Conservation (phyloP, 129 eudicot species). For the Flaveria brownii region DNA sequence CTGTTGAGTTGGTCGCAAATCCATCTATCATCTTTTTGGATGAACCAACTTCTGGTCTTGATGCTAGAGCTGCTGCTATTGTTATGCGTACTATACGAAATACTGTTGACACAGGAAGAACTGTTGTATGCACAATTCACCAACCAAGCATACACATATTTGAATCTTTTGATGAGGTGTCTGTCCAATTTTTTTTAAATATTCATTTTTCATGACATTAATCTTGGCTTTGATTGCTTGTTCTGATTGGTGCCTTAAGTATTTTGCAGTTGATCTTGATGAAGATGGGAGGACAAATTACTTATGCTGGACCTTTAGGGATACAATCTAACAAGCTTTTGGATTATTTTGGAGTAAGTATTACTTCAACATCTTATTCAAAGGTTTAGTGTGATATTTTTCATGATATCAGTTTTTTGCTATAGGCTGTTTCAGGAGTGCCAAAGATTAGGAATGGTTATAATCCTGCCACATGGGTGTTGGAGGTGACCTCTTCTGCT, state of each 20-base stretch:
- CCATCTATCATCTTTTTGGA: constrained; percentile 39
- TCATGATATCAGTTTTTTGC: not conserved
- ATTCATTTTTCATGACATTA: not conserved
- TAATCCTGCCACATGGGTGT: constrained; percentile 86
- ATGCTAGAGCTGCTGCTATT: constrained; percentile 43
- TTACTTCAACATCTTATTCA: constrained; percentile 4
- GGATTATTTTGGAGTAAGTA: constrained; percentile 74
- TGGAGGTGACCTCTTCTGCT: constrained; percentile 50
- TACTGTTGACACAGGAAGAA: constrained; percentile 40
- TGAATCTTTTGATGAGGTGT: constrained; percentile 40
- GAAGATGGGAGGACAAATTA: constrained; percentile 84
- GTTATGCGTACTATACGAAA: constrained; percentile 41
- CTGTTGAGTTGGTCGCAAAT: constrained; percentile 37
- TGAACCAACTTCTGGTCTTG: constrained; percentile 41
- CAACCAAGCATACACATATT: constrained; percentile 40
- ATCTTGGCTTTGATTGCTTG: not conserved
- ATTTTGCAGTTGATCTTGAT: constrained; percentile 64
- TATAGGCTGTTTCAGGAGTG: constrained; percentile 61
- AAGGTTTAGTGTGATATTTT: not conserved
- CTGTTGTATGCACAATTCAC: constrained; percentile 43
- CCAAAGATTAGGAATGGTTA: constrained; percentile 57
- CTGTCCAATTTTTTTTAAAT: not conserved
- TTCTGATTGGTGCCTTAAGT: not conserved
- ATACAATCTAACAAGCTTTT: constrained; percentile 52
- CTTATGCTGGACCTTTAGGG: constrained; percentile 77